Conservation (phyloP, 1,284 basidiomycete species). For the Abortiporus biennis region DNA sequence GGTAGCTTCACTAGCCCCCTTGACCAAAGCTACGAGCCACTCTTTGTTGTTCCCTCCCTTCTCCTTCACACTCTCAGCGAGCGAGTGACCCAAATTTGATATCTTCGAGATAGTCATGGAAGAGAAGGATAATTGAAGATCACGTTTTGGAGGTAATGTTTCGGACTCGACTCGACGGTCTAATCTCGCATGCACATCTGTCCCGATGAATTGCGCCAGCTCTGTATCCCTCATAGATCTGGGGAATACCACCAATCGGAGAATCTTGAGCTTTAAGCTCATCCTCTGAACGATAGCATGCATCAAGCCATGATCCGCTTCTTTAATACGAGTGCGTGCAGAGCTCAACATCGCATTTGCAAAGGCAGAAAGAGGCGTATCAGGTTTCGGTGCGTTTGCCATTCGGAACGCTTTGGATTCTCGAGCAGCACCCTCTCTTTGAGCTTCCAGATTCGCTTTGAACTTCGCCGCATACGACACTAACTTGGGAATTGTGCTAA, state of each 20-base stretch:
- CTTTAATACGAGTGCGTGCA: slow-evolving; percentile 60
- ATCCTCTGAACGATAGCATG: slow-evolving; percentile 67
- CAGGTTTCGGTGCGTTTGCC: slow-evolving; percentile 59
- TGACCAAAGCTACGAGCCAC: slow-evolving; percentile 53
- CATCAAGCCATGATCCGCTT: slow-evolving; percentile 50
- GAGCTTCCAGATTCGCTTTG: slow-evolving; percentile 62
- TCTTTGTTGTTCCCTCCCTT: slow-evolving; percentile 32
- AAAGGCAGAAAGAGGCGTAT: slow-evolving; percentile 75
- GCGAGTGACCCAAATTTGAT: slow-evolving; percentile 45
- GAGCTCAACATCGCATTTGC: slow-evolving; percentile 79
- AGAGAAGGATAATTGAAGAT: slow-evolving; percentile 64
- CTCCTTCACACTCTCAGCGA: slow-evolving; percentile 31
- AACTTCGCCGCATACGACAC: slow-evolving; percentile 71
- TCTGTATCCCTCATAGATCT: slow-evolving; percentile 69
- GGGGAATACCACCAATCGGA: slow-evolving; percentile 70
- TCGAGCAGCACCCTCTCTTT: slow-evolving; percentile 67
- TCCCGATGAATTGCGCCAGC: slow-evolving; percentile 64
- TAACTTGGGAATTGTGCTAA: slow-evolving; percentile 70
- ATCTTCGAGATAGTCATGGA: slow-evolving; percentile 71
- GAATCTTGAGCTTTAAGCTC: slow-evolving; percentile 54
- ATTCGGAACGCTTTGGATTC: slow-evolving; percentile 69
- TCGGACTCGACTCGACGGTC: slow-evolving; percentile 53
- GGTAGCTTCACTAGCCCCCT: slow-evolving; percentile 55
- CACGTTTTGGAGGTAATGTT: slow-evolving; percentile 43
- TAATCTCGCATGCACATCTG: slow-evolving; percentile 60